Evolutionary conservation across 306 rosid species (phyloP).

Genomic region (Vigna reflexopilosa): DNA sequence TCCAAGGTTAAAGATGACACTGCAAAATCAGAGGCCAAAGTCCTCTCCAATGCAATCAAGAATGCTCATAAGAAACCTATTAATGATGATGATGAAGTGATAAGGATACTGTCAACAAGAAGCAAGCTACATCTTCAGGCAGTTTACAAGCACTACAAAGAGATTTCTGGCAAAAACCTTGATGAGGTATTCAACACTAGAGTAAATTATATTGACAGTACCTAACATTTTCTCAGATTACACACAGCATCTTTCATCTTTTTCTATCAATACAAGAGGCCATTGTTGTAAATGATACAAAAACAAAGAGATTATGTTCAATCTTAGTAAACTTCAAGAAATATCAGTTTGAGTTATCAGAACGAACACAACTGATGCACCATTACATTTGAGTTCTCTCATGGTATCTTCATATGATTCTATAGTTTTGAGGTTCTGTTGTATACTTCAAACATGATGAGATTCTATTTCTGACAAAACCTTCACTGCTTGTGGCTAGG

Average conservation of each 20-base stretch:
- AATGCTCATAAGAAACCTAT: conserved; percentile 54
- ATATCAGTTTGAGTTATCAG: too few relatives aligned
- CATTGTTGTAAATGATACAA: too few relatives aligned
- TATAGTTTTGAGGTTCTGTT: not conserved
- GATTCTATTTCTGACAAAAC: conserved; percentile 17
- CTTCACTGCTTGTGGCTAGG: conserved; percentile 53
- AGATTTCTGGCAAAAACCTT: conserved; percentile 59
- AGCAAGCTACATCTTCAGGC: conserved; percentile 76
- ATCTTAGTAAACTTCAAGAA: too few relatives aligned
- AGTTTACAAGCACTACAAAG: conserved; percentile 70
- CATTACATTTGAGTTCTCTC: not conserved
- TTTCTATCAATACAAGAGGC: too few relatives aligned
- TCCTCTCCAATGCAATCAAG: conserved; percentile 61
- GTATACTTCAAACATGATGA: not conserved
- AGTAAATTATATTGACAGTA: too few relatives aligned
- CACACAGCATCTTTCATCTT: too few relatives aligned
- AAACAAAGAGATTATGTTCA: too few relatives aligned
- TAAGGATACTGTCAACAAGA: conserved; percentile 76
- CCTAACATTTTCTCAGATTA: too few relatives aligned
- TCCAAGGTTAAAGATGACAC: conserved; percentile 59
- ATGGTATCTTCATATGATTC: not conserved
- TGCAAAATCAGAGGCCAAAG: conserved; percentile 77
- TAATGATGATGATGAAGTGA: conserved; percentile 73
- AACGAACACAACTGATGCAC: not conserved
- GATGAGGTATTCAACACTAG: conserved; percentile 66